Conservation (phyloP, 163 green algal genomes). For the Scenedesmus sp. region DNA sequence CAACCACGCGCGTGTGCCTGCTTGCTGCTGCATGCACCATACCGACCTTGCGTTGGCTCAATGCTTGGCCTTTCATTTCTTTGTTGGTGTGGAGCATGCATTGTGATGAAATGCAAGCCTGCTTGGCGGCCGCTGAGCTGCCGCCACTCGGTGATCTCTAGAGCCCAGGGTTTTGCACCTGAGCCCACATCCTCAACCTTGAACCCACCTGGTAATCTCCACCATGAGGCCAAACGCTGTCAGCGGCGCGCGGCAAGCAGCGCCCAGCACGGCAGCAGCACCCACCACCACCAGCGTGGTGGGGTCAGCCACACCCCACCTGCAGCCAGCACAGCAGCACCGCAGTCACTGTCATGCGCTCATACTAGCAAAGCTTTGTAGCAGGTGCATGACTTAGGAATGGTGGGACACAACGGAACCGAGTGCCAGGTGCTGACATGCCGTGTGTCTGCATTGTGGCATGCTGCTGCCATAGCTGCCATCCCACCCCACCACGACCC, state of each 20-base stretch:
- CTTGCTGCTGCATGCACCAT: neutral
- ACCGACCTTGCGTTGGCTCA: neutral
- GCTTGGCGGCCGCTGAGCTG: no score
- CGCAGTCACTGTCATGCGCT: neutral
- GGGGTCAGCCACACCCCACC: conserved; percentile 65
- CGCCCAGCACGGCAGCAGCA: conserved; percentile 71
- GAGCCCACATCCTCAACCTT: no score
- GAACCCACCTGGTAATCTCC: conserved; percentile 66
- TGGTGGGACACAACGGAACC: no score
- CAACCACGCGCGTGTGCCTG: neutral
- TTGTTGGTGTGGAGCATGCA: neutral
- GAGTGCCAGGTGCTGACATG: neutral
- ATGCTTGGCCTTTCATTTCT: no score
- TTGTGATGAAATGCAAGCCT: neutral
- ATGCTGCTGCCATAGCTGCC: neutral
- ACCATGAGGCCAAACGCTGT: conserved; percentile 76
- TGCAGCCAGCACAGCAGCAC: neutral
- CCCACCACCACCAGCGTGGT: conserved; percentile 72
- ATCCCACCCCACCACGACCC: no score
- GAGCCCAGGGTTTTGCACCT: no score
- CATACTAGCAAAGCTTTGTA: neutral
- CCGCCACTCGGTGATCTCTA: neutral
- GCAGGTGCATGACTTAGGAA: neutral
- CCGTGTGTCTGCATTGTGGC: neutral
- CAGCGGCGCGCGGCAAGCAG: conserved; percentile 68